Conservation (phyloP, 495 filamentous ascomycete species). For the Penicillium pulvis region DNA sequence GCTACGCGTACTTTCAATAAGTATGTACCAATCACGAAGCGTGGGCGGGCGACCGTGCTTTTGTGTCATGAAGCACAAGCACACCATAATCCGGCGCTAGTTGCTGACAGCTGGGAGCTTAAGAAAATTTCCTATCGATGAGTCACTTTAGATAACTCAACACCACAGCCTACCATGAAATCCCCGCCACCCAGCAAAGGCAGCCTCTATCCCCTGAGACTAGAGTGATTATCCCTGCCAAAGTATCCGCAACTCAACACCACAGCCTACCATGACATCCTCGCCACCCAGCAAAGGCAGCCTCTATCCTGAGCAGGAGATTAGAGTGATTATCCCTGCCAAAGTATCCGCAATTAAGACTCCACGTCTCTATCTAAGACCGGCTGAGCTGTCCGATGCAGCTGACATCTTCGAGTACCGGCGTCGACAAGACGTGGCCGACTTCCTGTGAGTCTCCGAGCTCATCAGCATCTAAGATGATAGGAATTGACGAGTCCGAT, state of each 20-base stretch:
- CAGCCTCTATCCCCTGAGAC: slow-evolving; percentile 21
- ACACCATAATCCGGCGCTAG: not conserved
- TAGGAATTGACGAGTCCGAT: not conserved
- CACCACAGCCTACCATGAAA: not conserved
- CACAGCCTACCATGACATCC: not conserved
- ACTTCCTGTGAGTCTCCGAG: slow-evolving; percentile 29
- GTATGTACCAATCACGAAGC: not conserved
- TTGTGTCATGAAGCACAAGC: not conserved
- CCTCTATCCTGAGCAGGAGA: slow-evolving; percentile 20
- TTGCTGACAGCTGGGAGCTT: not conserved
- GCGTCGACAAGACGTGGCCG: slow-evolving; percentile 26
- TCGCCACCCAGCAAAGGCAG: slow-evolving; percentile 3
- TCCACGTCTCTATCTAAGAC: slow-evolving; percentile 24
- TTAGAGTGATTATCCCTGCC: slow-evolving; percentile 21
- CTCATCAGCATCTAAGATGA: not conserved
- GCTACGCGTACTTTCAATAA: not conserved
- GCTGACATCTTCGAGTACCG: slow-evolving; percentile 24
- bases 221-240: slow-evolving; percentile 20
- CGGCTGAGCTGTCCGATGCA: slow-evolving; percentile 19
- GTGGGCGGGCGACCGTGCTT: not conserved
- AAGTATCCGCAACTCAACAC: not conserved
- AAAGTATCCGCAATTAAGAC: slow-evolving; percentile 18
- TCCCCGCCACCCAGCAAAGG: slow-evolving; percentile 1
- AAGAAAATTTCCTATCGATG: not conserved
- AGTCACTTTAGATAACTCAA: not conserved